Percentiles rank a stretch among this genome's conserved stretches.
Evolutionary conservation across 352 stramenopile genomes (phyloP).

Genomic region (Phytophthora hybrid): DNA sequence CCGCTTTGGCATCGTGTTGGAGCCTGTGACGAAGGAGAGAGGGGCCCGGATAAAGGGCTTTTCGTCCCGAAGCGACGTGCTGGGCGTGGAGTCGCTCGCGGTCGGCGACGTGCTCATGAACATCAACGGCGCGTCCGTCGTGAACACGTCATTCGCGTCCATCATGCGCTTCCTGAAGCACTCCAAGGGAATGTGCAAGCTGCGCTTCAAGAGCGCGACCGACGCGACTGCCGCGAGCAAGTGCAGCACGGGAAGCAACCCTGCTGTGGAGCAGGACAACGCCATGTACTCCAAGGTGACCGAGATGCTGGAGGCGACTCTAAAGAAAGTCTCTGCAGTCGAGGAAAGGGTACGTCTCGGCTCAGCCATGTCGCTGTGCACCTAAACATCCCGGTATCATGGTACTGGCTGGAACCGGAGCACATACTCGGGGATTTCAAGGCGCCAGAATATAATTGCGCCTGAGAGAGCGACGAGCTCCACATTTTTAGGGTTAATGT

Average conservation of each 20-base stretch:
- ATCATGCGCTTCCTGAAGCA: slow-evolving; percentile 86
- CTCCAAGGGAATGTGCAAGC: slow-evolving; percentile 78
- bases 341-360: slow-evolving; percentile 82
- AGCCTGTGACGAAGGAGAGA: slow-evolving; percentile 52
- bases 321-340: slow-evolving; percentile 79
- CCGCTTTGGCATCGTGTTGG: slow-evolving; percentile 75
- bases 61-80: slow-evolving; percentile 66
- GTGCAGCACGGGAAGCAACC: slow-evolving; percentile 43
- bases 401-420: background rate
- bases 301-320: slow-evolving; percentile 74
- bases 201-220: slow-evolving; percentile 59
- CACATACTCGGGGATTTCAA: background rate
- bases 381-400: slow-evolving; percentile 27
- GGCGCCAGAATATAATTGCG: slow-evolving; percentile 29
- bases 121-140: slow-evolving; percentile 78
- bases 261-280: slow-evolving; percentile 47
- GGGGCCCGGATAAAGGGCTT: slow-evolving; percentile 77
- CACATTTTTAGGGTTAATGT: slow-evolving; percentile 14
- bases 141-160: slow-evolving; percentile 59
- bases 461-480: background rate
- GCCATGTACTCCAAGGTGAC: slow-evolving; percentile 71
- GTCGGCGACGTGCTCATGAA: slow-evolving; percentile 74
- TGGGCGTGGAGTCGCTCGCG: slow-evolving; percentile 70
- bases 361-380: slow-evolving; percentile 75
- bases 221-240: slow-evolving; percentile 26